A percentile compares a stretch with the other conserved stretches of the same genome.
phyloP scores from a whole-genome alignment of 306 rosid species.

The Medicago lupulina region DNA sequence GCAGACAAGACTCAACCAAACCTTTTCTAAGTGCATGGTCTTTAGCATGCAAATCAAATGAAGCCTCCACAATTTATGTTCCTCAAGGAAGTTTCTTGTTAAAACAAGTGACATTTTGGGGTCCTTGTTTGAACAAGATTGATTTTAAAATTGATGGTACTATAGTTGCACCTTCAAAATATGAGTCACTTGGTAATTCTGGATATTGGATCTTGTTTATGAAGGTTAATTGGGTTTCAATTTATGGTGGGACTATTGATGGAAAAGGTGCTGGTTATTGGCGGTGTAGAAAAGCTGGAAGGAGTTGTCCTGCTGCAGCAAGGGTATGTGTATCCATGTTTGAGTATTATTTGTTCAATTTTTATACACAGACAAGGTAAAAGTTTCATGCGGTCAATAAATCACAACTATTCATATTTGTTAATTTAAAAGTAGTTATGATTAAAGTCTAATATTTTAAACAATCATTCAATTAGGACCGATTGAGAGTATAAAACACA shows the following conservation, averaged over 20 bases:
- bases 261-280: conserved; percentile 45
- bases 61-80: conserved; percentile 37
- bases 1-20: conserved; percentile 30
- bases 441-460: too few species aligned
- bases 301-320: conserved; percentile 45
- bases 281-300: conserved; percentile 41
- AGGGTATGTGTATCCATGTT: conserved; percentile 41
- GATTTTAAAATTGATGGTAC: conserved; percentile 46
- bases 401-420: too few species aligned
- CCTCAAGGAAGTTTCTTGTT: conserved; percentile 51
- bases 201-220: conserved; percentile 54
- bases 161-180: conserved; percentile 46
- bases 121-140: conserved; percentile 48
- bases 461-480: too few species aligned
- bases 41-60: conserved; percentile 43
- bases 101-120: conserved; percentile 47
- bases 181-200: conserved; percentile 38
- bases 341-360: not conserved
- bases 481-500: too few species aligned
- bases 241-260: conserved; percentile 48
- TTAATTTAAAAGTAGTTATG: too few species aligned
- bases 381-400: too few species aligned
- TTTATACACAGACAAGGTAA: too few species aligned
- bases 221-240: conserved; percentile 35
- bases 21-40: conserved; percentile 46